Conservation (phyloP, 2,329 filamentous ascomycete species). For the Exophiala bonariae region DNA sequence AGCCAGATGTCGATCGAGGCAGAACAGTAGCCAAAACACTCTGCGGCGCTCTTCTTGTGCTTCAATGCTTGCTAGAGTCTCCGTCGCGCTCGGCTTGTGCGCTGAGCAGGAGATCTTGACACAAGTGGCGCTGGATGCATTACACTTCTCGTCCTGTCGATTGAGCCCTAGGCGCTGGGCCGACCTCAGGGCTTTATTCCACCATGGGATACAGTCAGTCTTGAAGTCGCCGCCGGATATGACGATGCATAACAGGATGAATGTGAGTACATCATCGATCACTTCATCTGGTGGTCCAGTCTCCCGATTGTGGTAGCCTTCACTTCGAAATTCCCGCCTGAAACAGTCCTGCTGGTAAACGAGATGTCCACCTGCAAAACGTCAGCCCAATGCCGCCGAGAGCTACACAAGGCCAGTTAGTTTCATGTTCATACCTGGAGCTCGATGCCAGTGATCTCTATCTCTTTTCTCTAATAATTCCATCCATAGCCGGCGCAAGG, state of each 20-base stretch:
- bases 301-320: background rate
- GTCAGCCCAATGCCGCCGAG: background rate
- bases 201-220: slow-evolving; percentile 37
- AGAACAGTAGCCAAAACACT: slow-evolving; percentile 51
- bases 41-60: slow-evolving; percentile 48
- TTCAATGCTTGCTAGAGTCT: slow-evolving; percentile 34
- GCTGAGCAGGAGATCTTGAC: slow-evolving; percentile 1
- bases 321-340: background rate
- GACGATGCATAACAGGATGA: slow-evolving; percentile 47
- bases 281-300: slow-evolving; percentile 5
- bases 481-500: slow-evolving; percentile 34
- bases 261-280: slow-evolving; percentile 48
- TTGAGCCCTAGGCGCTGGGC: slow-evolving; percentile 30
- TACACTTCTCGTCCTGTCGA: slow-evolving; percentile 40
- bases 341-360: background rate
- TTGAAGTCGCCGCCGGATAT: slow-evolving; percentile 52
- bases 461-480: slow-evolving; percentile 22
- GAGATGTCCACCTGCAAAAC: slow-evolving; percentile 1
- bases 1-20: slow-evolving; percentile 48
- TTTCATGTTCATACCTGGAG: slow-evolving; percentile 17
- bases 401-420: too few species aligned
- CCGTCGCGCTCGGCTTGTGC: slow-evolving; percentile 23
- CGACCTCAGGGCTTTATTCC: slow-evolving; percentile 13
- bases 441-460: slow-evolving; percentile 15
- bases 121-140: slow-evolving; percentile 4